Conservation (phyloP, 805 yeast genomes). For the Vanderwaltozyma verrucispora region DNA sequence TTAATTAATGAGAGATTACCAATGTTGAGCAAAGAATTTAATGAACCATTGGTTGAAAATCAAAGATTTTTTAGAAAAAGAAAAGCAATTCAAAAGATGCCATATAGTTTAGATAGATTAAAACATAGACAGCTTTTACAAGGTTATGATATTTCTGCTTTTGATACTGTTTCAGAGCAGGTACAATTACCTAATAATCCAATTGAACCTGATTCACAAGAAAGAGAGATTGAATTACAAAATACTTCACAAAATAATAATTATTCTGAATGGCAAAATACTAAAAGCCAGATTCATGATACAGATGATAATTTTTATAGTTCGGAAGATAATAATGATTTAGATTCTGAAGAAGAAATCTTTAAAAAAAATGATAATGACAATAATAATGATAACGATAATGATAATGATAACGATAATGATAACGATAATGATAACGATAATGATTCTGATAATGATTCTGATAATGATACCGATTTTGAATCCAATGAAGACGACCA, state of each 20-base stretch:
- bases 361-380: too few relatives aligned
- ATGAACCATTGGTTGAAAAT: background rate
- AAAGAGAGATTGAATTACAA: conserved; percentile 1
- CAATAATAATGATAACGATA: background rate
- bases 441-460: background rate
- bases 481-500: conserved; percentile 2
- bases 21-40: background rate
- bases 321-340: too few relatives aligned
- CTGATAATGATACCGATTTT: background rate
- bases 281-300: too few relatives aligned
- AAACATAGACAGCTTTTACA: conserved; percentile 23
- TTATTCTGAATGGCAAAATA: too few relatives aligned
- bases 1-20: background rate
- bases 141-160: conserved; percentile 21
- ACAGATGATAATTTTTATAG: too few relatives aligned
- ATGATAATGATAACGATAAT: background rate
- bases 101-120: conserved; percentile 27
- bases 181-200: conserved; percentile 10
- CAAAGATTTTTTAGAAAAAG: conserved; percentile 21
- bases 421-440: too few relatives aligned
- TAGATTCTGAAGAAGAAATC: too few relatives aligned
- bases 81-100: conserved; percentile 28
- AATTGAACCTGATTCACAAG: conserved; percentile 1
- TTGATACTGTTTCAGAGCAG: conserved; percentile 16
- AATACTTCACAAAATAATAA: too few relatives aligned